These are phyloP conservation scores for Kentomonas sorsogonicus DNA, from an alignment of 208 protist genomes.

Conservation along the genomic window DNA sequence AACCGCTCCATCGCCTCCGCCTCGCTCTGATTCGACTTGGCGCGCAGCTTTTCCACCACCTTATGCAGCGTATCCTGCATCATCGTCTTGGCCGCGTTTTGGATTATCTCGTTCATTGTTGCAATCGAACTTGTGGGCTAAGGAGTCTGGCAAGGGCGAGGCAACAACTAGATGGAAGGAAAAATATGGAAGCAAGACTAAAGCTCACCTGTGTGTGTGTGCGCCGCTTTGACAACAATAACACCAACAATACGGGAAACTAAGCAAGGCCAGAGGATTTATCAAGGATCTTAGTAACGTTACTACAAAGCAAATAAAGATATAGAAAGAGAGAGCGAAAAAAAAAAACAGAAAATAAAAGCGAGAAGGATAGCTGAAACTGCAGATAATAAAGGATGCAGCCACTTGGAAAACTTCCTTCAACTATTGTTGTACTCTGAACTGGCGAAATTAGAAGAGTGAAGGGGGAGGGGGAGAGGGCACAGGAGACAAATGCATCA, in stretches of 20 bases:
- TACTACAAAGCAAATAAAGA: too few species aligned
- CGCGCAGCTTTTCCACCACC: conserved; percentile 93
- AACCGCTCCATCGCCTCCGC: conserved; percentile 87
- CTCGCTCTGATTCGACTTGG: conserved; percentile 81
- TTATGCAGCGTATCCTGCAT: conserved; percentile 90
- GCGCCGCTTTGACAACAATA: not conserved
- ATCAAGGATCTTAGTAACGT: too few species aligned
- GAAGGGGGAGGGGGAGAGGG: not conserved
- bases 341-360: conserved; percentile 13
- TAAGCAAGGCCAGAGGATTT: too few species aligned
- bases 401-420: too few species aligned
- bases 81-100: conserved; percentile 45
- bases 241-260: too few species aligned
- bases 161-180: not conserved
- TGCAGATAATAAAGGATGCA: too few species aligned
- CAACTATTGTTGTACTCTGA: too few species aligned
- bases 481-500: conserved; percentile 3
- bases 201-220: not conserved
- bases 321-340: too few species aligned
- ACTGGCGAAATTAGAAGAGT: not conserved
- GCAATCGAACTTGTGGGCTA: not conserved
- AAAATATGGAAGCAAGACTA: not conserved
- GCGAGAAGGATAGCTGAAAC: conserved; percentile 1
- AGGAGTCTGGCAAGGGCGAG: not conserved
- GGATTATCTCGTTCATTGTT: conserved; percentile 21